phyloP scores from a whole-genome alignment of 2,329 filamentous ascomycete genomes.

The Periconia macrospinosa region DNA sequence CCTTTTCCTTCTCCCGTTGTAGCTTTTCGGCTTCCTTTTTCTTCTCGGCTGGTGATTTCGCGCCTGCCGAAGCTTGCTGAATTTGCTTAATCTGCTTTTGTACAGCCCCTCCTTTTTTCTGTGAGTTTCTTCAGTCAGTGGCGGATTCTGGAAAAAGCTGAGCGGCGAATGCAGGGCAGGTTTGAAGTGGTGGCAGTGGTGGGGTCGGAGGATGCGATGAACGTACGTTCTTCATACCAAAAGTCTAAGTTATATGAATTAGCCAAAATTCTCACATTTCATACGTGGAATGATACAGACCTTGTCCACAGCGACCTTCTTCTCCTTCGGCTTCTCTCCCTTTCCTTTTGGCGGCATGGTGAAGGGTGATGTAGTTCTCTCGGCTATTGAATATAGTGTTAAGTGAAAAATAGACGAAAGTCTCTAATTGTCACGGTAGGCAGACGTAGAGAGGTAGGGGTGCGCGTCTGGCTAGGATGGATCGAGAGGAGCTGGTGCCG shows the following conservation, averaged over 20 bases:
- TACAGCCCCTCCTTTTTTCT: constrained; percentile 88
- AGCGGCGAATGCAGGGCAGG: not conserved
- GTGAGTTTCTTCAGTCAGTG: constrained; percentile 10
- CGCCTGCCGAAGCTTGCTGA: constrained; percentile 69
- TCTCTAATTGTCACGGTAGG: not conserved
- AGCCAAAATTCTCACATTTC: constrained; percentile 1
- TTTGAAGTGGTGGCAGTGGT: constrained; percentile 1
- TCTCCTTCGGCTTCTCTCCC: constrained; percentile 48
- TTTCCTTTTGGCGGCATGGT: constrained; percentile 72
- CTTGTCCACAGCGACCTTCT: constrained; percentile 82
- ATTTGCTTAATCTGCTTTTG: constrained; percentile 71
- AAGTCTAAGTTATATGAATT: constrained; percentile 59
- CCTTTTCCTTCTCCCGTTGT: constrained; percentile 82
- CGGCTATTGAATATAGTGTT: not conserved
- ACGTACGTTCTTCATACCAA: constrained; percentile 94
- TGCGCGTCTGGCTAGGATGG: constrained; percentile 13
- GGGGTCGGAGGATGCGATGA: constrained; percentile 2
- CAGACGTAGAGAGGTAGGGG: constrained; percentile 11
- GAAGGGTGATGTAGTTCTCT: constrained; percentile 13
- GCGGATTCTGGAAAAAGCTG: not conserved
- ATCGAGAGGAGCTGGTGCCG: not conserved
- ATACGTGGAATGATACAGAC: constrained; percentile 26
- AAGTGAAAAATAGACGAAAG: not conserved
- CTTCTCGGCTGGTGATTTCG: constrained; percentile 86
- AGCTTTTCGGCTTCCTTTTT: constrained; percentile 68